phyloP scores from a whole-genome alignment of 1,284 basidiomycete genomes.

The Rhodotorula sp. region DNA sequence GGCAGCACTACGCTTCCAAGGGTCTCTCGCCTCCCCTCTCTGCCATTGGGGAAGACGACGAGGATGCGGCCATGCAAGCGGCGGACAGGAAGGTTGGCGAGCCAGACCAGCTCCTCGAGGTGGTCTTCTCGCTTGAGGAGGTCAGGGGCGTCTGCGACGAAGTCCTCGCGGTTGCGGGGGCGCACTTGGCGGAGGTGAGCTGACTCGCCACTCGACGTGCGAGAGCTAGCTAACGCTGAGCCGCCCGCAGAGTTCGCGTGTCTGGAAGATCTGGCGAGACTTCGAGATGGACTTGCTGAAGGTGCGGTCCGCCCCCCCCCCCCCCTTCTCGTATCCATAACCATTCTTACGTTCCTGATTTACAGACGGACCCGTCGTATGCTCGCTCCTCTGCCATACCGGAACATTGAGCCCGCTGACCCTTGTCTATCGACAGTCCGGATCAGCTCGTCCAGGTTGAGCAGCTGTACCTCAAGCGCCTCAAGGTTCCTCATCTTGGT shows the following conservation, averaged over 20 bases:
- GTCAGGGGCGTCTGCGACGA: constrained; percentile 21
- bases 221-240: no score
- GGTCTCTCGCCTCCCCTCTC: constrained; percentile 27
- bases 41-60: constrained; percentile 9
- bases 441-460: constrained; percentile 47
- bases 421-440: constrained; percentile 32
- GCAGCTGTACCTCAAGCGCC: constrained; percentile 47
- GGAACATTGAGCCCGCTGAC: neutral
- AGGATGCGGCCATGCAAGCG: constrained; percentile 24
- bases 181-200: constrained; percentile 28
- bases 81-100: constrained; percentile 30
- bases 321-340: constrained; percentile 15
- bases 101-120: constrained; percentile 33
- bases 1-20: constrained; percentile 30
- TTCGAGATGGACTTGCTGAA: constrained; percentile 71
- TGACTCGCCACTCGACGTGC: accelerated
- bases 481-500: constrained; percentile 48
- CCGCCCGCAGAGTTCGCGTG: constrained; percentile 60
- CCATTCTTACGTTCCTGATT: neutral
- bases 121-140: constrained; percentile 32
- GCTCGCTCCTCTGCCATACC: neutral
- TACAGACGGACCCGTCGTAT: constrained; percentile 8
- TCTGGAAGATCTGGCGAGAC: constrained; percentile 71
- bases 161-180: constrained; percentile 7
- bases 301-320: constrained; percentile 42